A percentile compares a stretch with the other conserved stretches of the same genome.
Conservation (phyloP, 108 stramenopile genomes). For the Epipyxis sp. region DNA sequence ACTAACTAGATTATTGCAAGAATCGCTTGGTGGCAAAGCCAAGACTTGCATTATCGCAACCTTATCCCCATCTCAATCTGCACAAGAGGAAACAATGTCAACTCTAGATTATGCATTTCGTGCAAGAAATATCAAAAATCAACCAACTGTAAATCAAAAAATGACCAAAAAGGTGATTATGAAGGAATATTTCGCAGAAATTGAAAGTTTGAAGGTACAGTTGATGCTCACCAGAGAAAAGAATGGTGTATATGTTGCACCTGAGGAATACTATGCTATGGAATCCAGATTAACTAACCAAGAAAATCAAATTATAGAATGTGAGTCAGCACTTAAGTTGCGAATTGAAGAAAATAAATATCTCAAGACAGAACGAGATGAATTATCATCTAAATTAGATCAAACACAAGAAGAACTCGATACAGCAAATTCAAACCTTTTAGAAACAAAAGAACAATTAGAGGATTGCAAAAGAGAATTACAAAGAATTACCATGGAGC, state of each 20-base stretch:
- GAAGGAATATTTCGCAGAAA: conserved; percentile 58
- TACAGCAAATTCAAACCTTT: conserved; percentile 38
- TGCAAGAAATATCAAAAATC: conserved; percentile 62
- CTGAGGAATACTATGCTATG: conserved; percentile 55
- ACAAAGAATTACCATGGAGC: not conserved
- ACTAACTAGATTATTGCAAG: conserved; percentile 62
- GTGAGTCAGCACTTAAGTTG: conserved; percentile 37
- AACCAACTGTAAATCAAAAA: conserved; percentile 56
- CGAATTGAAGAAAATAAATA: conserved; percentile 42
- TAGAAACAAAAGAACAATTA: not conserved
- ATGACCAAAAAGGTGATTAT: conserved; percentile 58
- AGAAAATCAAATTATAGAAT: conserved; percentile 42
- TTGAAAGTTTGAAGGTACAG: conserved; percentile 38
- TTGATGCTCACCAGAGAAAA: conserved; percentile 53
- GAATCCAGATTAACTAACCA: conserved; percentile 23
- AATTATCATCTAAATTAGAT: not conserved
- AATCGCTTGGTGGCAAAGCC: conserved; percentile 61
- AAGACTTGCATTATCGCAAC: conserved; percentile 67
- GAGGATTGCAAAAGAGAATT: not conserved
- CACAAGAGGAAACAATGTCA: conserved; percentile 56
- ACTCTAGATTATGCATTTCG: conserved; percentile 61
- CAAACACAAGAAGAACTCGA: conserved; percentile 26
- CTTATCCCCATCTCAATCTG: conserved; percentile 50
- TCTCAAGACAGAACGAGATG: conserved; percentile 28
- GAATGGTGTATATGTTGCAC: conserved; percentile 61